Conservation (phyloP, 768 basidiomycete species). For the Pleurotus cornucopiae region DNA sequence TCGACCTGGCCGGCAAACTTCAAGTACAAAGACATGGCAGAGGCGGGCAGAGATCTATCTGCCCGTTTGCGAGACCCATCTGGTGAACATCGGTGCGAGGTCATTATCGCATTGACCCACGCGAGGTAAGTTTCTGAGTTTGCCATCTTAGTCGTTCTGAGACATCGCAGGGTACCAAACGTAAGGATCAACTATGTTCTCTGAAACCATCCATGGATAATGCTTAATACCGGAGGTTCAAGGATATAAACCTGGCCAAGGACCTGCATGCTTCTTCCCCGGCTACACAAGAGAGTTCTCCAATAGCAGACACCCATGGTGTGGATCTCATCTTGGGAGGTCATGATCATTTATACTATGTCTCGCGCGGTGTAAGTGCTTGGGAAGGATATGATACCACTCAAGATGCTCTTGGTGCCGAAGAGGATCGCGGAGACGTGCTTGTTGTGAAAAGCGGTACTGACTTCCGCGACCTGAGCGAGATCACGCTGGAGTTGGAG, state of each 20-base stretch:
- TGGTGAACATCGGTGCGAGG: conserved; percentile 67
- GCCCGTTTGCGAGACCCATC: conserved; percentile 64
- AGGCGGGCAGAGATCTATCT: conserved; percentile 72
- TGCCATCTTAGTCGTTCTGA: background rate
- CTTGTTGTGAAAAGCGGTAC: conserved; percentile 83
- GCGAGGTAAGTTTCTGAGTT: conserved; percentile 44
- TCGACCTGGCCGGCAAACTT: conserved; percentile 84
- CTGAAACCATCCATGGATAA: background rate
- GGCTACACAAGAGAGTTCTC: conserved; percentile 34
- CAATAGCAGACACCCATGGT: conserved; percentile 59
- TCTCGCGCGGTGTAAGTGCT: conserved; percentile 55
- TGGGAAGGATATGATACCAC: conserved; percentile 66
- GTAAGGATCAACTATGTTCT: conserved; percentile 18
- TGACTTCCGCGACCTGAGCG: conserved; percentile 85
- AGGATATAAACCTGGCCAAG: conserved; percentile 75
- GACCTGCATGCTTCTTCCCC: conserved; percentile 59
- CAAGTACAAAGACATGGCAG: conserved; percentile 68
- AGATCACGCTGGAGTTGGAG: conserved; percentile 59
- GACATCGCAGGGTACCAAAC: conserved; percentile 38
- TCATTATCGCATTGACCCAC: conserved; percentile 86
- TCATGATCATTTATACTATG: conserved; percentile 84
- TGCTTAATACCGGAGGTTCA: background rate
- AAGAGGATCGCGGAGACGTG: conserved; percentile 67
- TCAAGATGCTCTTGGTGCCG: conserved; percentile 55
- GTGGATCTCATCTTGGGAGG: conserved; percentile 84